Evolutionary conservation across 164 flowering plant species (phyloP).

Genomic region (Echeveria elegans): DNA sequence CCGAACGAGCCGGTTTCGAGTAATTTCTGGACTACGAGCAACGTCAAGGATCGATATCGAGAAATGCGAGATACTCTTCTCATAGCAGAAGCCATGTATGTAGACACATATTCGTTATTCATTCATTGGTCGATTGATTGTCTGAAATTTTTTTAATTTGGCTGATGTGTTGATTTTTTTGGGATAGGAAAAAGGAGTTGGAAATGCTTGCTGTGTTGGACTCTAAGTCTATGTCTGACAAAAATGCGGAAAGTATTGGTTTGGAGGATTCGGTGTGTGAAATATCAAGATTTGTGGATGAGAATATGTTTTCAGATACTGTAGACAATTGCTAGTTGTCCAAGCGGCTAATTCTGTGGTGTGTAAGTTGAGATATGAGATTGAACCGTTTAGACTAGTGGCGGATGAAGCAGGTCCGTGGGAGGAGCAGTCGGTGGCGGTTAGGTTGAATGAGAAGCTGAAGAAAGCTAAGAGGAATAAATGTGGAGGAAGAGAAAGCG

Average conservation of each 20-base stretch:
- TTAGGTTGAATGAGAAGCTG: conserved; percentile 44
- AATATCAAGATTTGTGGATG: conserved; percentile 34
- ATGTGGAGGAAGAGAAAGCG: conserved; percentile 62
- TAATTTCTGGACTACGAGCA: neutral
- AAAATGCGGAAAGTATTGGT: no score
- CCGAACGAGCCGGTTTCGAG: neutral
- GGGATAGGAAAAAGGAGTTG: conserved; percentile 70
- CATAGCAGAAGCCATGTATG: neutral
- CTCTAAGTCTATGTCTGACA: conserved; percentile 15
- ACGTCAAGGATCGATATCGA: neutral
- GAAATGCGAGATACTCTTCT: neutral
- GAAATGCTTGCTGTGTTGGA: conserved; percentile 33
- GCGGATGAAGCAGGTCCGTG: conserved; percentile 47
- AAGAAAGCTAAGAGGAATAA: conserved; percentile 64
- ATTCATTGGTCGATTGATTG: no score
- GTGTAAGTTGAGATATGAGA: conserved; percentile 40
- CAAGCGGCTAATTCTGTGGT: conserved; percentile 59
- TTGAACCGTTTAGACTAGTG: conserved; percentile 61
- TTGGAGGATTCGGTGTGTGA: conserved; percentile 13
- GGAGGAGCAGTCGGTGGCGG: conserved; percentile 79
- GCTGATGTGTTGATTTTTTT: conserved; percentile 8
- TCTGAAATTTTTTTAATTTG: no score
- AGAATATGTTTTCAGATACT: conserved; percentile 24
- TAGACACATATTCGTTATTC: neutral
- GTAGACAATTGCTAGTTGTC: conserved; percentile 32